A percentile compares a stretch with the other conserved stretches of the same genome.
These are phyloP conservation scores for Amphirosellinia nigrospora DNA, from an alignment of 495 filamentous ascomycete species.

Conservation along the genomic window DNA sequence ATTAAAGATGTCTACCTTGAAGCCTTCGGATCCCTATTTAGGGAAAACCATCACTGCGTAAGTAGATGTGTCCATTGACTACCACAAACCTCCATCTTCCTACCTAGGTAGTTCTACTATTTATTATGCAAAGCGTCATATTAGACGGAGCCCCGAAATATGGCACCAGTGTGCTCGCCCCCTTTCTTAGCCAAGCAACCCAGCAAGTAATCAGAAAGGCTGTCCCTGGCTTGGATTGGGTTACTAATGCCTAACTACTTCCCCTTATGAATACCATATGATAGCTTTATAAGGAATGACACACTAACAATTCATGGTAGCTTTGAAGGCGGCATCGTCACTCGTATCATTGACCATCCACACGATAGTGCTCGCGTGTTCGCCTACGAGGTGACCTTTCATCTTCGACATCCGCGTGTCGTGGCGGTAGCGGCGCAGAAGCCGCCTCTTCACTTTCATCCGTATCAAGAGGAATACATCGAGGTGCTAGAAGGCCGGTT, in stretches of 20 bases:
- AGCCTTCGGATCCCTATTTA: slow-evolving; percentile 18
- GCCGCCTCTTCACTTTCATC: slow-evolving; percentile 56
- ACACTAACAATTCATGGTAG: slow-evolving; percentile 17
- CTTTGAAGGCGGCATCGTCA: slow-evolving; percentile 42
- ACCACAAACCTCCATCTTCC: too few relatives aligned
- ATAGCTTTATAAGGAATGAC: neutral
- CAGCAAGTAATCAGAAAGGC: neutral
- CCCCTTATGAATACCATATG: neutral
- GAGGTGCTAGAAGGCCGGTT: slow-evolving; percentile 45
- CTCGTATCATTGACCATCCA: slow-evolving; percentile 34
- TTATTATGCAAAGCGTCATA: neutral
- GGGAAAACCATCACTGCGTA: slow-evolving; percentile 27
- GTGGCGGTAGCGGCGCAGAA: slow-evolving; percentile 40
- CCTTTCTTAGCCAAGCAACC: neutral
- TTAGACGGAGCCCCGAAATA: neutral
- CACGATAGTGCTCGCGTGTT: slow-evolving; percentile 41
- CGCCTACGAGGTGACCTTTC: slow-evolving; percentile 47
- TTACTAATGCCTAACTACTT: neutral
- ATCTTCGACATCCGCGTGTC: slow-evolving; percentile 42
- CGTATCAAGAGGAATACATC: slow-evolving; percentile 52
- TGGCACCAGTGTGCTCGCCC: neutral
- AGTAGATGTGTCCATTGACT: neutral
- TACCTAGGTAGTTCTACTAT: neutral
- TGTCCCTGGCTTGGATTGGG: neutral
- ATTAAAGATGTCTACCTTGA: slow-evolving; percentile 15